A percentile compares a stretch with the other conserved stretches of the same genome.
Conservation (phyloP, 768 basidiomycete species). For the Termitomyces sp. region DNA sequence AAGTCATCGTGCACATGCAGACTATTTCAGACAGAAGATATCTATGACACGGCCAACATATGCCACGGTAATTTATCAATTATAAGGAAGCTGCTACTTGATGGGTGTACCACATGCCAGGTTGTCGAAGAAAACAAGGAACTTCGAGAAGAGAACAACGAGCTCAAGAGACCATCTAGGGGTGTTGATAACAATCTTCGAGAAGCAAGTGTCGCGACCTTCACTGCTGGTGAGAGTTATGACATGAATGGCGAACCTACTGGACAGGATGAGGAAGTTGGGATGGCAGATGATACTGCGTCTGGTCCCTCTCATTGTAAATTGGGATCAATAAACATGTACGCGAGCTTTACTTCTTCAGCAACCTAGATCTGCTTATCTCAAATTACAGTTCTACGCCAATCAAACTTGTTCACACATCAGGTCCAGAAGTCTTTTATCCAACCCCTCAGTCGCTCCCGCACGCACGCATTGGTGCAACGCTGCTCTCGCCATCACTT, state of each 20-base stretch:
- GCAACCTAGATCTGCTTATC: background rate
- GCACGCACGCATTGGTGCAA: background rate
- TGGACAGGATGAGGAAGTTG: background rate
- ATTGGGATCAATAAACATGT: background rate
- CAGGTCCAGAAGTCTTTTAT: background rate
- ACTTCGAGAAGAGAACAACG: background rate
- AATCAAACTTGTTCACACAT: background rate
- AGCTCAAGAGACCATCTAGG: background rate
- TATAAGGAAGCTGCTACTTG: background rate
- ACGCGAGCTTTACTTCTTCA: background rate
- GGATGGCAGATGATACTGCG: background rate
- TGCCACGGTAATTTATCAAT: background rate
- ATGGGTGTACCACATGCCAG: background rate
- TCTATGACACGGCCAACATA: background rate
- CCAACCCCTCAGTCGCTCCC: background rate
- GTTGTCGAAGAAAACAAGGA: background rate
- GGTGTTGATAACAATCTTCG: background rate
- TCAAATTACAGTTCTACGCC: background rate
- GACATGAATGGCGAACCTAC: background rate
- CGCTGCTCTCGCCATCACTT: background rate
- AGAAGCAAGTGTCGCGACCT: background rate
- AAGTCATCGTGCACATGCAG: background rate
- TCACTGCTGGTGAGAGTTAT: background rate
- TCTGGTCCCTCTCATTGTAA: background rate
- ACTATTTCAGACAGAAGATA: background rate